A percentile compares a stretch with the other conserved stretches of the same genome.
Conservation (phyloP, 441 rosid genomes). For the Corymbia calophylla region DNA sequence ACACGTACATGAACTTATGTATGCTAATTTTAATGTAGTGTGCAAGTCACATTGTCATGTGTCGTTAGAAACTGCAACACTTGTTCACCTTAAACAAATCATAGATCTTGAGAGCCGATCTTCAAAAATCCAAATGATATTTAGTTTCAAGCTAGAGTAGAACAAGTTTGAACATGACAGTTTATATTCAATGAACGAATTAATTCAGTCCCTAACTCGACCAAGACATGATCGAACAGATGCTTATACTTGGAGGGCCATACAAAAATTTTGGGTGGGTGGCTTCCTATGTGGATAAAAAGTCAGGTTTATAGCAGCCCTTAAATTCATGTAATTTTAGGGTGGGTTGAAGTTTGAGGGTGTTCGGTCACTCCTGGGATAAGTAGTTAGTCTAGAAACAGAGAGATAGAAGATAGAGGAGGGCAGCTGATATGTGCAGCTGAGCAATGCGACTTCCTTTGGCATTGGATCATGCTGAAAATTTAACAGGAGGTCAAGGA, state of each 20-base stretch:
- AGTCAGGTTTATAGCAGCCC: not conserved
- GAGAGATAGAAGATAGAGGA: not conserved
- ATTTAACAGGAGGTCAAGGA: not conserved
- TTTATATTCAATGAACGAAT: not conserved
- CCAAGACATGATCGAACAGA: not conserved
- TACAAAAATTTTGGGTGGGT: not conserved
- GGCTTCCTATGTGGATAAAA: not conserved
- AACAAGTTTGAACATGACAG: not conserved
- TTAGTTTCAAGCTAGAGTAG: not conserved
- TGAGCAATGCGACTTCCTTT: not conserved
- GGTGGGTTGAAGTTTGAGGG: not conserved
- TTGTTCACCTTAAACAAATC: not conserved
- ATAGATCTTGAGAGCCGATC: not conserved
- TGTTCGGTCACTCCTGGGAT: not conserved
- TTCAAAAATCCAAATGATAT: not conserved
- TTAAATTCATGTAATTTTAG: not conserved
- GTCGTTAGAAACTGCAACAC: not conserved
- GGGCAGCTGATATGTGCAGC: not conserved
- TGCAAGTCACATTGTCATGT: not conserved
- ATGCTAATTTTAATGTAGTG: not conserved
- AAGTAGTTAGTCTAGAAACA: not conserved
- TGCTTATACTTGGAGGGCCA: not conserved
- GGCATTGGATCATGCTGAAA: not conserved
- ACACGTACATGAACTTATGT: not conserved
- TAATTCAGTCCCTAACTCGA: not conserved